Base-by-base conservation (phyloP, 2,329 filamentous ascomycete species). In the Coniochaeta prunicola region DNA sequence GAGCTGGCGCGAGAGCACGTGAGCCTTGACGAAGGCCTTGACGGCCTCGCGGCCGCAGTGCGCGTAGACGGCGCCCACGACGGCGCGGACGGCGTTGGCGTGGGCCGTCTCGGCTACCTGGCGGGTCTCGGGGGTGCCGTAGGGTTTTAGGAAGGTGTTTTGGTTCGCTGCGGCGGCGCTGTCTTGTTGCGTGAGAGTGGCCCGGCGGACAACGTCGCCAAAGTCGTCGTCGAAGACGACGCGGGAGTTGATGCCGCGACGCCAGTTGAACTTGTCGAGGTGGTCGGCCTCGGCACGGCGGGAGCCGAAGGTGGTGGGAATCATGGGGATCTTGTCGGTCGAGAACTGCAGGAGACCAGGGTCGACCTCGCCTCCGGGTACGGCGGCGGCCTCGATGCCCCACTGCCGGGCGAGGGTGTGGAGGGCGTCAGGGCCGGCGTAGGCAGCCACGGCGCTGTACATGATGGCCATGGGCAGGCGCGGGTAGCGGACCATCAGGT, bases 281-380 rank as follows among this genome's bases (percentile, higher is more conserved):
- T 76, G 70, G 59, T 73, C 70, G 5, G 74, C 71, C 67, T 87
- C 82, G 45, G 77, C 71, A 53, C 84, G 80, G 54, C 76, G 73
- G 64, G 76, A 83, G 45, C 77, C 81, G 77, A 76, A 82, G 62
- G 68, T 78, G 62, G 69, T 78, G 71, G 77, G 73, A 56, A 75
- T 69, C 24, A 77, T 68, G 21, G 79, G 77, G 17, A 75, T 69
- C 56, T 72, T 69, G 57, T 80, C 73, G 70, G 75, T 75, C 74
- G 76, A 76, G 79, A 92, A 96, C 71, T 97, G 94, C 61, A 99
- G 79, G 58, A 96, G 79, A 6, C 93, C 94, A 0, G 92, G 88
- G 71, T 99, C 94, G 59, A 97, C 92, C 76, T 97, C 93, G 60
- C 85, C 85, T 56, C 93, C 94, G 0, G 94, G 94, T 21, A 86